Conservation (phyloP, 768 basidiomycete species). For the Pleurotus cornucopiae region DNA sequence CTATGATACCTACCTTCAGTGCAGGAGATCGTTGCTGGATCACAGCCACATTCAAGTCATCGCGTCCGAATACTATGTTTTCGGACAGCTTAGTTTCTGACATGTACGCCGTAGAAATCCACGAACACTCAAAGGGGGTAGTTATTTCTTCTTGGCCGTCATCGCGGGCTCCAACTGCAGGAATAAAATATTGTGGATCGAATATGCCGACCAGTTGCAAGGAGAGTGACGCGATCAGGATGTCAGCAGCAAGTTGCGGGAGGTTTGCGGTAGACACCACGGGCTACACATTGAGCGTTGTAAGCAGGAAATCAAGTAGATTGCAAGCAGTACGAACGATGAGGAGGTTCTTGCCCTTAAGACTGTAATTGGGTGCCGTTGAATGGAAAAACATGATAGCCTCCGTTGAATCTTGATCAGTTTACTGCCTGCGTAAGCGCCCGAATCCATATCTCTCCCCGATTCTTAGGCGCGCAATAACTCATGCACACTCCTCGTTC, state of each 20-base stretch:
- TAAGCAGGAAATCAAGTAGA: slow-evolving; percentile 10
- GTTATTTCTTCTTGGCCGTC: slow-evolving; percentile 57
- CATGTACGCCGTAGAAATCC: neutral
- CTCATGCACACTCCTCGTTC: slow-evolving; percentile 23
- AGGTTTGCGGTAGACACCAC: slow-evolving; percentile 80
- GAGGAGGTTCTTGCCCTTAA: slow-evolving; percentile 38
- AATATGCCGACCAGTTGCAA: slow-evolving; percentile 60
- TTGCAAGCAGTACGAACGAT: slow-evolving; percentile 15
- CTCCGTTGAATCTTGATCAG: neutral
- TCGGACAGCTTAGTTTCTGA: neutral
- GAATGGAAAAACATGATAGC: slow-evolving; percentile 26
- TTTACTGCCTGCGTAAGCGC: neutral
- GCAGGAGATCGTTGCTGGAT: slow-evolving; percentile 80
- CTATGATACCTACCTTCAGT: slow-evolving; percentile 50
- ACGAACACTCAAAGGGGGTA: slow-evolving; percentile 73
- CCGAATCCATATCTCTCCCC: slow-evolving; percentile 16
- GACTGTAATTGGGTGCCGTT: slow-evolving; percentile 15
- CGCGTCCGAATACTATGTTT: slow-evolving; percentile 60
- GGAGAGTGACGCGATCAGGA: slow-evolving; percentile 64
- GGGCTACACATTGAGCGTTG: slow-evolving; percentile 35
- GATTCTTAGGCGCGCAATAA: neutral
- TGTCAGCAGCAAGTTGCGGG: slow-evolving; percentile 72
- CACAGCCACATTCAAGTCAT: slow-evolving; percentile 46
- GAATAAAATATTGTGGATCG: slow-evolving; percentile 58
- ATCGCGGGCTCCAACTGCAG: slow-evolving; percentile 72